Evolutionary conservation across 352 stramenopile genomes (phyloP).

Genomic region (Phytophthora palmivora): DNA sequence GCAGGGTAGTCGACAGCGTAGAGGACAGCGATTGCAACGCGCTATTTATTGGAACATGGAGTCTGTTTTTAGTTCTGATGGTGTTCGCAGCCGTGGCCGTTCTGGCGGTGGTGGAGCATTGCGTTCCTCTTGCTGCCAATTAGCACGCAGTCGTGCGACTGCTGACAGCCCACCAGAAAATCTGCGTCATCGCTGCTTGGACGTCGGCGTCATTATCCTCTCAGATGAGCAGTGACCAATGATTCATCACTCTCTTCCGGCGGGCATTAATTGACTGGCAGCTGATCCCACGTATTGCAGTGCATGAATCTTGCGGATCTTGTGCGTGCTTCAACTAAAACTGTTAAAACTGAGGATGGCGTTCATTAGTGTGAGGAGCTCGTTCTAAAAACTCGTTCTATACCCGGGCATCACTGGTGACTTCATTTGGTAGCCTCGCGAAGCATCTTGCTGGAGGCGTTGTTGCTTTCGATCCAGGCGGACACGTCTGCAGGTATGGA

Average conservation of each 20-base stretch:
- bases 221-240: constrained; percentile 20
- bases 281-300: not conserved
- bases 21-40: constrained; percentile 34
- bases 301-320: not conserved
- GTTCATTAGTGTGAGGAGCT: constrained; percentile 30
- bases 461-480: constrained; percentile 81
- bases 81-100: constrained; percentile 2
- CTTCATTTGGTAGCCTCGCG: constrained; percentile 42
- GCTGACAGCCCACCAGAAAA: constrained; percentile 1
- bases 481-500: constrained; percentile 58
- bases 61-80: constrained; percentile 29
- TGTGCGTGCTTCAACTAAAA: constrained; percentile 9
- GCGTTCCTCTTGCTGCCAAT: constrained; percentile 16
- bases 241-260: constrained; percentile 5
- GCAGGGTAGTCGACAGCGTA: constrained; percentile 21
- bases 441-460: constrained; percentile 74
- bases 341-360: constrained; percentile 25
- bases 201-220: constrained; percentile 22
- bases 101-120: constrained; percentile 19
- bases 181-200: constrained; percentile 15
- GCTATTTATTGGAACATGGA: constrained; percentile 56
- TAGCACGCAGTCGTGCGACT: not conserved
- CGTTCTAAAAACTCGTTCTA: constrained; percentile 22
- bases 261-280: not conserved
- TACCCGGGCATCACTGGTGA: not conserved